A percentile compares a stretch with the other conserved stretches of the same genome.
Evolutionary conservation across 352 stramenopile genomes (phyloP).

Genomic region (Globisporangium canariense): DNA sequence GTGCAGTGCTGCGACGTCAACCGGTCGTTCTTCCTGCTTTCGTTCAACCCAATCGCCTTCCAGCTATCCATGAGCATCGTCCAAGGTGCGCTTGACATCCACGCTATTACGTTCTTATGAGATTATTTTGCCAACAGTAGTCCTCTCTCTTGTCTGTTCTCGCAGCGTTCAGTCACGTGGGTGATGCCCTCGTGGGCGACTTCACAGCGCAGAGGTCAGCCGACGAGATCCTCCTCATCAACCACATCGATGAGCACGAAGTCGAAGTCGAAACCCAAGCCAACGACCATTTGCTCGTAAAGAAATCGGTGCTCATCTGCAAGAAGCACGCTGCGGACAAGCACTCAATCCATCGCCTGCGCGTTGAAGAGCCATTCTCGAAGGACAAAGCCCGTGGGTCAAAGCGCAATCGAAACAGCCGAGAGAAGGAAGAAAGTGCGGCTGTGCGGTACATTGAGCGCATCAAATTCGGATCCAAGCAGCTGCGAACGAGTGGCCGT

Average conservation of each 20-base stretch:
- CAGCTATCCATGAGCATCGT: conserved; percentile 38
- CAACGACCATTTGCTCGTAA: conserved; percentile 28
- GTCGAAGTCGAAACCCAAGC: conserved; percentile 1
- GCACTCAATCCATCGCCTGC: conserved; percentile 37
- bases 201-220: conserved; percentile 23
- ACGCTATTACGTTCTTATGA: no score
- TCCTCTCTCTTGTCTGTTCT: no score
- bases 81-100: conserved; percentile 29
- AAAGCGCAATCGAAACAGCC: conserved; percentile 34
- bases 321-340: conserved; percentile 30
- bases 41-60: conserved; percentile 29
- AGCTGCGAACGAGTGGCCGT: conserved; percentile 5
- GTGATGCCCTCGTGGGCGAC: conserved; percentile 28
- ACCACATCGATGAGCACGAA: conserved; percentile 21
- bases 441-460: conserved; percentile 55
- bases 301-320: conserved; percentile 43
- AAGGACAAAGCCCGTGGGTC: conserved; percentile 16
- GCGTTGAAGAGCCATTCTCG: conserved; percentile 24
- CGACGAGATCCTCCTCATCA: conserved; percentile 39
- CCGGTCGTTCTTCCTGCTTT: conserved; percentile 50
- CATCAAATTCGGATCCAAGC: conserved; percentile 35
- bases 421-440: conserved; percentile 2
- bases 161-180: conserved; percentile 50
- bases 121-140: no score
- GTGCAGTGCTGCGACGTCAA: conserved; percentile 44